Percentiles rank a stretch among this genome's conserved stretches.
Evolutionary conservation across 2,329 filamentous ascomycete genomes (phyloP).

Genomic region (Tolypocladium ovalisporum): DNA sequence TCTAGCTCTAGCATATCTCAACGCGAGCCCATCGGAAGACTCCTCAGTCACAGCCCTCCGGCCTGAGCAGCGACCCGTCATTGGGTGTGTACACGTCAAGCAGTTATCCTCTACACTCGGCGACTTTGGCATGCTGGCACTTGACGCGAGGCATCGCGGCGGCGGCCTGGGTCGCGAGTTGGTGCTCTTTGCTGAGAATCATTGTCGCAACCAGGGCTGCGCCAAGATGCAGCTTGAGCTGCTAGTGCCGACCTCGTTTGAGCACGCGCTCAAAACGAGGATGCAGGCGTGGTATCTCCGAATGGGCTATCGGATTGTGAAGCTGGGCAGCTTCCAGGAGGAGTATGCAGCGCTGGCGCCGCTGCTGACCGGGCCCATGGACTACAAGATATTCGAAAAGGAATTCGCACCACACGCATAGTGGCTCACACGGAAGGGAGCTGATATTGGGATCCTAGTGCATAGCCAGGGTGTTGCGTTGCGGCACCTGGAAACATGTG

Average conservation of each 20-base stretch:
- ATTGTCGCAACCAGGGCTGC: slow-evolving; percentile 15
- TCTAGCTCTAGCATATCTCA: slow-evolving; percentile 13
- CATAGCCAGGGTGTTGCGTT: too few relatives aligned
- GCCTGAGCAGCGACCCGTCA: neutral
- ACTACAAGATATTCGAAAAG: slow-evolving; percentile 19
- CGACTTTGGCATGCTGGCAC: slow-evolving; percentile 17
- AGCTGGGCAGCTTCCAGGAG: slow-evolving; percentile 13
- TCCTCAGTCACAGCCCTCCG: neutral
- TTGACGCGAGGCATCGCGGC: slow-evolving; percentile 12
- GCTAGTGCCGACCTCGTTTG: slow-evolving; percentile 14
- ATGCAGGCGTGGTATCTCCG: slow-evolving; percentile 16
- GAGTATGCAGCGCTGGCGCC: slow-evolving; percentile 16
- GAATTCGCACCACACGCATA: neutral
- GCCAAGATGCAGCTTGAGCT: slow-evolving; percentile 17
- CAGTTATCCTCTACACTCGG: slow-evolving; percentile 8
- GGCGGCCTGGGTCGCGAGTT: slow-evolving; percentile 13
- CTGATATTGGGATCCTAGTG: too few relatives aligned
- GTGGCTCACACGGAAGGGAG: neutral
- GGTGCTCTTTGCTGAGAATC: slow-evolving; percentile 15
- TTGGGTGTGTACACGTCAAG: slow-evolving; percentile 18
- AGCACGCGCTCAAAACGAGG: slow-evolving; percentile 14
- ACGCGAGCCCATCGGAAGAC: neutral
- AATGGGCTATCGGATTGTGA: slow-evolving; percentile 15
- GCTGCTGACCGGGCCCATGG: slow-evolving; percentile 13
- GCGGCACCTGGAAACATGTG: neutral